These are phyloP conservation scores for Puya raimondii DNA, from an alignment of 176 grass and related monocot genomes.

Conservation along the genomic window DNA sequence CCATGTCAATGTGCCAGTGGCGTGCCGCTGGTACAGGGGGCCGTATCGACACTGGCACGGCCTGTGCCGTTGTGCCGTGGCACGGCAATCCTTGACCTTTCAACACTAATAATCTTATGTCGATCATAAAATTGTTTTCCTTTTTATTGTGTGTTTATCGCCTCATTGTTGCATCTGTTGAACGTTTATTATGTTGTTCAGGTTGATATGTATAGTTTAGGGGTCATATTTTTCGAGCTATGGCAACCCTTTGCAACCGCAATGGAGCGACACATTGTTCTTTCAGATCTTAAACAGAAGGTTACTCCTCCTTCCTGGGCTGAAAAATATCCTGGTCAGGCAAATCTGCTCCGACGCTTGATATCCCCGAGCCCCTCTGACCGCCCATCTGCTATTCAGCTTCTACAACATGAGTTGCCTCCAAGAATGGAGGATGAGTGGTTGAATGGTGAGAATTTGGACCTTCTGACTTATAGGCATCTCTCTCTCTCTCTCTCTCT, in stretches of 20 bases:
- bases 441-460: slow-evolving; percentile 67
- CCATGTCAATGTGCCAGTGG: no score
- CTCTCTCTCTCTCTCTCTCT: neutral
- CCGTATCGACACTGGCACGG: no score
- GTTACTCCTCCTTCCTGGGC: slow-evolving; percentile 60
- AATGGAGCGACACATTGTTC: slow-evolving; percentile 89
- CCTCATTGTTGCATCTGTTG: neutral
- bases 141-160: neutral
- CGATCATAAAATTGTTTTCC: neutral
- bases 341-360: slow-evolving; percentile 49
- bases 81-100: neutral
- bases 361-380: slow-evolving; percentile 67
- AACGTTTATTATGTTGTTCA: slow-evolving; percentile 21
- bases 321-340: slow-evolving; percentile 51
- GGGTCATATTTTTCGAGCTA: slow-evolving; percentile 97
- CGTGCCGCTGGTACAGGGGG: no score
- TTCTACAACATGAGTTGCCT: slow-evolving; percentile 86
- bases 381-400: slow-evolving; percentile 77
- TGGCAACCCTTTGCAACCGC: slow-evolving; percentile 93
- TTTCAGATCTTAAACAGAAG: slow-evolving; percentile 93
- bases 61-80: no score
- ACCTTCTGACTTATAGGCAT: neutral
- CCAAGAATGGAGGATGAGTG: slow-evolving; percentile 95
- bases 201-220: slow-evolving; percentile 98
- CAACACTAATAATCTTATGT: neutral